Percentiles rank a stretch among this genome's conserved stretches.
These are phyloP conservation scores for Botryotinia calthae DNA, from an alignment of 2,329 filamentous ascomycete genomes.

Conservation along the genomic window DNA sequence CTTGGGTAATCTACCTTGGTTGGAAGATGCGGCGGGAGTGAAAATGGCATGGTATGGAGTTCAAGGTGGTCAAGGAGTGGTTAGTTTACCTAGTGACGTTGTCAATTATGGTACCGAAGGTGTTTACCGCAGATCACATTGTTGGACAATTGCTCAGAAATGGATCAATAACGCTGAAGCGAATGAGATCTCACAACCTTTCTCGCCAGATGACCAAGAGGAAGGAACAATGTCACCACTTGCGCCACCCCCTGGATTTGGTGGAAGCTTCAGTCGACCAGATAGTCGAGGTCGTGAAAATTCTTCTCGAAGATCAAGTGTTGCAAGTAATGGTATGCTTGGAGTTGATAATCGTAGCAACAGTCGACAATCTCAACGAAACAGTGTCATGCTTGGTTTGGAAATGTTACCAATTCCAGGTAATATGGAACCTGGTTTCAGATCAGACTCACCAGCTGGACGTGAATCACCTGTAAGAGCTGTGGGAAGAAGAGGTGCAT, in stretches of 20 bases:
- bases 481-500: slow-evolving; percentile 1
- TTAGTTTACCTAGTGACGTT: slow-evolving; percentile 60
- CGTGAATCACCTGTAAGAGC: slow-evolving; percentile 7
- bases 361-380: slow-evolving; percentile 27
- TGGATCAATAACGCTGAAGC: slow-evolving; percentile 44
- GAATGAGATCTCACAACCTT: background rate
- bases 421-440: slow-evolving; percentile 9
- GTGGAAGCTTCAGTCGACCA: slow-evolving; percentile 27
- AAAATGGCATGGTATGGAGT: slow-evolving; percentile 73
- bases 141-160: slow-evolving; percentile 62
- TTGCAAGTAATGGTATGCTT: slow-evolving; percentile 10
- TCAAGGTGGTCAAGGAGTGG: slow-evolving; percentile 61
- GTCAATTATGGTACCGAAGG: slow-evolving; percentile 63
- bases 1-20: slow-evolving; percentile 71
- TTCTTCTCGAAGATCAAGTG: slow-evolving; percentile 18
- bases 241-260: slow-evolving; percentile 34
- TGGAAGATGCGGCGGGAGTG: slow-evolving; percentile 57
- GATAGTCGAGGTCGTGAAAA: slow-evolving; percentile 24
- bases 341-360: slow-evolving; percentile 5
- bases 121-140: slow-evolving; percentile 66
- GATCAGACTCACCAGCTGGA: slow-evolving; percentile 2
- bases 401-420: slow-evolving; percentile 34
- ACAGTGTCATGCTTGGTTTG: slow-evolving; percentile 35
- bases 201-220: background rate
- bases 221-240: slow-evolving; percentile 27